A percentile compares a stretch with the other conserved stretches of the same genome.
phyloP scores from a whole-genome alignment of 2,329 filamentous ascomycete species.

The Stemphylium lycopersici region DNA sequence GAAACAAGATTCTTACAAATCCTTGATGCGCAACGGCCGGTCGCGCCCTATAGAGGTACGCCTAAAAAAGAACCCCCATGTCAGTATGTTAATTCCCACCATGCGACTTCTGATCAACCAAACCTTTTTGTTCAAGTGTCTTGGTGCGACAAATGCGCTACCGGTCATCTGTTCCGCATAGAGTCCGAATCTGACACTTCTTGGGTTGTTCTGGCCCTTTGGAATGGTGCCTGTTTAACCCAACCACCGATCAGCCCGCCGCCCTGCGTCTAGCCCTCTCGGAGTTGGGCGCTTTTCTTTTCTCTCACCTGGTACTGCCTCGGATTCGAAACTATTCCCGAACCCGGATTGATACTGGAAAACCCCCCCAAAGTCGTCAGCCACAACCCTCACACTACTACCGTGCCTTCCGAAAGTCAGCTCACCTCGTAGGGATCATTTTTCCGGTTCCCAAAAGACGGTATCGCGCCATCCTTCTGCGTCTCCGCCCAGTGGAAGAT shows the following conservation, averaged over 20 bases:
- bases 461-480: conserved; percentile 62
- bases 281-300: conserved; percentile 5
- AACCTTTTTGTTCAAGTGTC: conserved; percentile 45
- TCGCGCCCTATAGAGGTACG: conserved; percentile 44
- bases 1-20: conserved; percentile 38
- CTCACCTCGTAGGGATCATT: conserved; percentile 61
- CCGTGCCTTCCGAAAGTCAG: conserved; percentile 4
- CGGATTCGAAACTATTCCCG: conserved; percentile 58
- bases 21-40: conserved; percentile 48
- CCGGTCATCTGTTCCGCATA: conserved; percentile 49
- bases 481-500: conserved; percentile 63
- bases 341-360: conserved; percentile 62
- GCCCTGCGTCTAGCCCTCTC: conserved; percentile 1
- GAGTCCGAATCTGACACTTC: conserved; percentile 44
- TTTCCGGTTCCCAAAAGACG: conserved; percentile 60
- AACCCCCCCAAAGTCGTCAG: conserved; percentile 11
- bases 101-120: neutral
- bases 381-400: neutral
- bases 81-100: conserved; percentile 5
- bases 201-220: conserved; percentile 53
- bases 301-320: conserved; percentile 51
- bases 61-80: neutral
- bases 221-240: conserved; percentile 49
- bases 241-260: conserved; percentile 17
- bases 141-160: conserved; percentile 44